Evolutionary conservation across 768 basidiomycete species (phyloP), one percentile per base, ranked within the genome.

Genomic region (Pluteus cervinus): DNA sequence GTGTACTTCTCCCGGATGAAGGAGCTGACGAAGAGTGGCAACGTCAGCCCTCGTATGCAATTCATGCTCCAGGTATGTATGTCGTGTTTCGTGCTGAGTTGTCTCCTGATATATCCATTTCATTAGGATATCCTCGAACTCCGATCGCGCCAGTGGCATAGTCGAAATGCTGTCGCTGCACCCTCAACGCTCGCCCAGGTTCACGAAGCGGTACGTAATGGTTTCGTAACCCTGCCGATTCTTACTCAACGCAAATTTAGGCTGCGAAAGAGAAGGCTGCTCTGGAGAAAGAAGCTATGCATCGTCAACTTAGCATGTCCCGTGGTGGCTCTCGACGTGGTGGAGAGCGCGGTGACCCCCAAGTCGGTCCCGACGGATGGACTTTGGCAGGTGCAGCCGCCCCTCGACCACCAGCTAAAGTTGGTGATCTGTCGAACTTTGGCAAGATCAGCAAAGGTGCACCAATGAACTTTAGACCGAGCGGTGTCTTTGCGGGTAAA

Each of bases 1-100:
- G 82, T 93, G 22, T 96, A 96, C 71, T 96, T 97, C 69, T 69
- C 74, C 24, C 76, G 94, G 39, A 91, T 99, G 81, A 77, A 79
- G 54, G 79, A 86, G 56, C 67, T 98, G 45, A 66, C 74, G 28
- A 82, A 81, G 65, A 87, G 78, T 49, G 60, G 49, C 11, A 81
- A 83, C 37, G 79, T 96, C 44, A 79, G 77, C 41, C 74, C 90
- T 12, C 84, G 96, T 51, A 88, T 97, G 76, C 80, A 82, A 39
- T 97, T 86, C 63, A 96, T 97, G 92, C 72, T 99, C 40, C 79
- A 89, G 79, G 93, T 94, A 43, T 39, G 75, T 64, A 24, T 2
- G 17, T 7, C 32, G 16, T 21, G 9, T 17, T 37, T 38, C 7
- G 7, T 41, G 24, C 10, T 24, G 32, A n/a, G 30, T 5, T 39